phyloP scores from a whole-genome alignment of 2,329 filamentous ascomycete genomes.

The Talaromyces sp. region DNA sequence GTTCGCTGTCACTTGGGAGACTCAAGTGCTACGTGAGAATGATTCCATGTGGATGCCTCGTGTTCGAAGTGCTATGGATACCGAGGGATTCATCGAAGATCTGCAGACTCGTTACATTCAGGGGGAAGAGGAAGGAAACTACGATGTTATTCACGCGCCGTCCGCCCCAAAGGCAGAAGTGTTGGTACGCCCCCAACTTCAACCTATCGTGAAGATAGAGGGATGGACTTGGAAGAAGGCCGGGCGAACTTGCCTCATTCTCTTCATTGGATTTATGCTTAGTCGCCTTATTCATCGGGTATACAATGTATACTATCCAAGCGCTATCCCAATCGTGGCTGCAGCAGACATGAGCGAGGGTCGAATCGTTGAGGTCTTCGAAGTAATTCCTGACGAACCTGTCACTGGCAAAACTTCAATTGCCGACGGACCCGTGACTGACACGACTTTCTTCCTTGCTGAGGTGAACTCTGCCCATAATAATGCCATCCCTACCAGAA shows the following conservation, averaged over 20 bases:
- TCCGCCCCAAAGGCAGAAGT: neutral
- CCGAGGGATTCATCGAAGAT: neutral
- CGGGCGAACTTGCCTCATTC: neutral
- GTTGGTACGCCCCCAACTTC: too few species aligned
- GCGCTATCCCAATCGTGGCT: too few species aligned
- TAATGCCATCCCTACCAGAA: neutral
- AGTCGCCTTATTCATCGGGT: neutral
- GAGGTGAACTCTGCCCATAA: neutral
- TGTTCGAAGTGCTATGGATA: conserved; percentile 18
- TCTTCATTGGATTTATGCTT: neutral
- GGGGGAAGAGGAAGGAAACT: neutral
- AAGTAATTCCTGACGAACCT: too few species aligned
- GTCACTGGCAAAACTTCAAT: too few species aligned
- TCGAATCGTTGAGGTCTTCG: too few species aligned
- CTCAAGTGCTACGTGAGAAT: conserved; percentile 12
- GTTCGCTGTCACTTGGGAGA: conserved; percentile 32
- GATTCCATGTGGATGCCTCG: conserved; percentile 30
- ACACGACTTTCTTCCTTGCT: too few species aligned
- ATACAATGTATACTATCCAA: neutral
- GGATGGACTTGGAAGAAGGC: neutral
- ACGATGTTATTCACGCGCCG: neutral
- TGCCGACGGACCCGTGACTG: too few species aligned
- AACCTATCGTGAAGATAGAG: neutral
- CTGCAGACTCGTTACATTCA: conserved; percentile 7
- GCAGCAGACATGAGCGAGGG: too few species aligned